Evolutionary conservation across 495 filamentous ascomycete genomes (phyloP).

Genomic region (Penicillium taxi): DNA sequence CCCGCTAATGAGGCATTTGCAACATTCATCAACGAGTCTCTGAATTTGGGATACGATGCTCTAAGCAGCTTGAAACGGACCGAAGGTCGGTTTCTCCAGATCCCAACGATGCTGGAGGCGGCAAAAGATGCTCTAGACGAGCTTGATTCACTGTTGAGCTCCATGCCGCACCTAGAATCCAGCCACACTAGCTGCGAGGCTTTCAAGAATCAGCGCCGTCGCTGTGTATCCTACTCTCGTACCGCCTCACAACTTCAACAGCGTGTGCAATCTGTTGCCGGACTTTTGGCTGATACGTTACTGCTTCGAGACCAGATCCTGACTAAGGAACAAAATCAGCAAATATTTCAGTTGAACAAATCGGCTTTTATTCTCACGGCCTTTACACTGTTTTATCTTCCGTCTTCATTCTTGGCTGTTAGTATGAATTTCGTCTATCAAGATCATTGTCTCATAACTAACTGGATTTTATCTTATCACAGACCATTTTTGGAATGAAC

Average conservation of each 20-base stretch:
- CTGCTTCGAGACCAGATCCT: conserved; percentile 31
- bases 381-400: conserved; percentile 37
- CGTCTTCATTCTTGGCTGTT: conserved; percentile 38
- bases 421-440: no score
- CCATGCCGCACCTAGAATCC: no score
- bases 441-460: not conserved
- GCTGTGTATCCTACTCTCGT: conserved; percentile 18
- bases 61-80: conserved; percentile 2
- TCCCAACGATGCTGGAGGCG: conserved; percentile 14
- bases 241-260: conserved; percentile 24
- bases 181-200: not conserved
- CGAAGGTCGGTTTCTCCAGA: conserved; percentile 2
- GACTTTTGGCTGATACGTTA: conserved; percentile 30
- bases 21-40: conserved; percentile 5
- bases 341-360: conserved; percentile 33
- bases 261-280: conserved; percentile 23
- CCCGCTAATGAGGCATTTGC: conserved; percentile 14
- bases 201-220: conserved; percentile 3
- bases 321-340: conserved; percentile 27
- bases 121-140: conserved; percentile 18
- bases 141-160: conserved; percentile 8
- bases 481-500: conserved; percentile 35
- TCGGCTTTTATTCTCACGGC: conserved; percentile 37
- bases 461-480: not conserved
- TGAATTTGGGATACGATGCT: conserved; percentile 1